These are phyloP conservation scores for Vigna radiata DNA, from an alignment of 306 rosid species.

Conservation along the genomic window DNA sequence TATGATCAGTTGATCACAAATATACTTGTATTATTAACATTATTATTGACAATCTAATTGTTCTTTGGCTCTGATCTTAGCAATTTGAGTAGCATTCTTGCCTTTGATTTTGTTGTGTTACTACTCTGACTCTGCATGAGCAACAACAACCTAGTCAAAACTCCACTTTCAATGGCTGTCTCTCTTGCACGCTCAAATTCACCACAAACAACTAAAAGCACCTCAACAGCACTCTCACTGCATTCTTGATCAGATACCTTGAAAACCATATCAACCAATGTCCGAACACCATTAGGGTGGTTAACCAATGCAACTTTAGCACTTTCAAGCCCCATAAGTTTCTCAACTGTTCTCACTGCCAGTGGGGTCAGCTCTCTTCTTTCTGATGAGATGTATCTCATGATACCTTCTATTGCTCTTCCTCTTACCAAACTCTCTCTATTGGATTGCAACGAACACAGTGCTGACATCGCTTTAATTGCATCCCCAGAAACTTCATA, in stretches of 20 bases:
- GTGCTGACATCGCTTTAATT: conserved; percentile 60
- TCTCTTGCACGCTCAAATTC: conserved; percentile 64
- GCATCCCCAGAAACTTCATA: conserved; percentile 64
- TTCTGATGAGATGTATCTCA: conserved; percentile 57
- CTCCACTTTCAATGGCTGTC: conserved; percentile 68
- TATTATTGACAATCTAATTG: conserved; percentile 19
- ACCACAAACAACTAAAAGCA: conserved; percentile 59
- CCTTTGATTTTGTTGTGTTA: conserved; percentile 68
- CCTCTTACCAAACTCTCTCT: conserved; percentile 55
- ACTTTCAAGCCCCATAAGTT: conserved; percentile 59
- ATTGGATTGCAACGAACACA: conserved; percentile 56
- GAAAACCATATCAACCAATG: conserved; percentile 70
- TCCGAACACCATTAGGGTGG: conserved; percentile 53
- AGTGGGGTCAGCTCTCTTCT: conserved; percentile 44
- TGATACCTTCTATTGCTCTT: conserved; percentile 64
- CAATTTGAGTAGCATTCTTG: conserved; percentile 78
- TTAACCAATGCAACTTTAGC: conserved; percentile 61
- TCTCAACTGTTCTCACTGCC: conserved; percentile 65
- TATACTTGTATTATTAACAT: conserved; percentile 9
- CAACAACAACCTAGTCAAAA: conserved; percentile 68
- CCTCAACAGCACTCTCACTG: conserved; percentile 72
- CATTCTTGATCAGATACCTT: conserved; percentile 72
- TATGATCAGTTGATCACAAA: neutral
- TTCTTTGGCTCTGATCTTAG: conserved; percentile 63
- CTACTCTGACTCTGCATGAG: conserved; percentile 84